phyloP scores from a whole-genome alignment of 495 filamentous ascomycete species.

The Penicillium argentinense region DNA sequence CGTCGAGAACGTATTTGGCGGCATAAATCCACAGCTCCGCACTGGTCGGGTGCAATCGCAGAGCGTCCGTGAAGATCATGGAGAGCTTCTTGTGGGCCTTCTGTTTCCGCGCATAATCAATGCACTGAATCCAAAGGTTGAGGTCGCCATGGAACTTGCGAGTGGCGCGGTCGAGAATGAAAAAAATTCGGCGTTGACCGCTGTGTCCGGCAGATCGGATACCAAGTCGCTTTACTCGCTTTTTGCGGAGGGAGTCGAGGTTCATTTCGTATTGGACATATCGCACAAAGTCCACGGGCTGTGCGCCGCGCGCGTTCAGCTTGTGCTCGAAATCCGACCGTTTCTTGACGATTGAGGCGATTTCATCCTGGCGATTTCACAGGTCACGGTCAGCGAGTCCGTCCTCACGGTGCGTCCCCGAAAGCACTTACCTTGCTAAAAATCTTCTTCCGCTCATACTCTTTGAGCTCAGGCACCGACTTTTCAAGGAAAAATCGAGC shows the following conservation, averaged over 20 bases:
- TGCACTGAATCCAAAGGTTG: conserved; percentile 88
- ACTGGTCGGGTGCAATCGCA: conserved; percentile 83
- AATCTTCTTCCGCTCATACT: conserved; percentile 83
- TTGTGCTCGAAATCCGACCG: conserved; percentile 92
- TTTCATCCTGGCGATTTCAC: conserved; percentile 65
- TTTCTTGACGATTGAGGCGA: conserved; percentile 79
- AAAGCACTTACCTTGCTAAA: conserved; percentile 64
- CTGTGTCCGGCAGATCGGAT: conserved; percentile 62
- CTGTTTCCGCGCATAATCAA: conserved; percentile 74
- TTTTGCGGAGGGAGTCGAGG: conserved; percentile 75
- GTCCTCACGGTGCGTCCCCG: background rate
- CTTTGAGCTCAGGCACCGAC: conserved; percentile 84
- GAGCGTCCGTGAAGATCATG: conserved; percentile 69
- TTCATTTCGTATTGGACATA: conserved; percentile 93
- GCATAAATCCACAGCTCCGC: conserved; percentile 86
- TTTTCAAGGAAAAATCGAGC: conserved; percentile 92
- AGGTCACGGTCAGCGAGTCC: conserved; percentile 9
- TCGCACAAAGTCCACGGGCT: conserved; percentile 73
- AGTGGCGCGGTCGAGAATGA: conserved; percentile 83
- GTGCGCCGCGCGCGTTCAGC: conserved; percentile 75
- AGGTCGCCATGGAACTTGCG: conserved; percentile 81
- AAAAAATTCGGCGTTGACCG: conserved; percentile 80
- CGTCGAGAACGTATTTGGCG: conserved; percentile 71
- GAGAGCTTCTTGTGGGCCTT: conserved; percentile 78
- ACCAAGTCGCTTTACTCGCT: conserved; percentile 75